These are phyloP conservation scores for Paramecium caudatum DNA, from an alignment of 73 alveolate genomes.

Conservation along the genomic window DNA sequence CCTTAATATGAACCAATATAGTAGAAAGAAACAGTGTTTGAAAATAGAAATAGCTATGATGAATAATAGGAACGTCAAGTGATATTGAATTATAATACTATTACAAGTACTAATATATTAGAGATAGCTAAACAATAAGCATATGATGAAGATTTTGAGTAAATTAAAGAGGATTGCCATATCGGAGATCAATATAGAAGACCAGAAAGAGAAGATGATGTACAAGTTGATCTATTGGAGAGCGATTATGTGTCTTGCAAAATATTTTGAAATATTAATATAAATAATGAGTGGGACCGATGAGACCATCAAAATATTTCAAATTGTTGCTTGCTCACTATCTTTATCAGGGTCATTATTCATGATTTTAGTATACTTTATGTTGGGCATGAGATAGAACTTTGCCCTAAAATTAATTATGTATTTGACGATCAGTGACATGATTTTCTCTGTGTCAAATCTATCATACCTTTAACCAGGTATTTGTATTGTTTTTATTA, in stretches of 20 bases:
- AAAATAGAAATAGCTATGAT: conserved; percentile 10
- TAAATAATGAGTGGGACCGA: background rate
- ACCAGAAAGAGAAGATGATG: conserved; percentile 22
- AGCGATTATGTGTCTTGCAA: conserved; percentile 53
- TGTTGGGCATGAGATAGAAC: conserved; percentile 23
- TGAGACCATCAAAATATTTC: background rate
- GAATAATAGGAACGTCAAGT: background rate
- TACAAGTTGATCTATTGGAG: background rate
- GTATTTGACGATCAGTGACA: conserved; percentile 17
- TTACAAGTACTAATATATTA: background rate
- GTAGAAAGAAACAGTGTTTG: conserved; percentile 20
- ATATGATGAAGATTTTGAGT: conserved; percentile 14
- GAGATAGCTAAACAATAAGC: background rate
- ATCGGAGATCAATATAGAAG: background rate
- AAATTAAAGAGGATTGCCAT: conserved; percentile 22
- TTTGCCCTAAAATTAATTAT: conserved; percentile 27
- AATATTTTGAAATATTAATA: conserved; percentile 15
- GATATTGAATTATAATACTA: conserved; percentile 25
- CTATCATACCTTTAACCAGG: conserved; percentile 32
- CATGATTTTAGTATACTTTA: background rate
- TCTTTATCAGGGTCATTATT: background rate
- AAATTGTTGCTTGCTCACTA: conserved; percentile 37
- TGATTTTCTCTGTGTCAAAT: conserved; percentile 25
- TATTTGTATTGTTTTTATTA: background rate
- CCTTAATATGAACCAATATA: background rate